Evolutionary conservation across 371 early-diverging fungal species (phyloP), one percentile per base, ranked within the genome.

Genomic region (Thermomucor indicae-seudaticae): DNA sequence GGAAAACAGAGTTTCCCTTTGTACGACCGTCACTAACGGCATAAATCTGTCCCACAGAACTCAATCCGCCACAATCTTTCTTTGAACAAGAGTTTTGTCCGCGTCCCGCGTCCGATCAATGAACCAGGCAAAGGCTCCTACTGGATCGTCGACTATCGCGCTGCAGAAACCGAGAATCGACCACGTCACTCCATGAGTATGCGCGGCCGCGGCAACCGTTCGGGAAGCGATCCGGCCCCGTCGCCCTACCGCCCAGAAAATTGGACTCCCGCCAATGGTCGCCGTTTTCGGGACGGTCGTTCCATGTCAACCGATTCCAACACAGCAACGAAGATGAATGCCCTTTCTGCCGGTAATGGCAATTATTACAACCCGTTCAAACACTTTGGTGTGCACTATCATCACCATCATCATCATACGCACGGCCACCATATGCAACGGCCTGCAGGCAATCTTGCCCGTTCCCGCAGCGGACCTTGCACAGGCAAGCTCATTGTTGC

Each of bases 21-120:
- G 8, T 41, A 25, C 24, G 41, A 14, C 86, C 91, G 10, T 77
- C 81, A 19, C 68, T 24, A 88, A 95, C 53, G 65, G 31, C 34
- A 42, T 43, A 42, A 43, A 27, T 27, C 45, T 51, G 34, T 47
- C 44, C 43, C 43, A 10, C 70, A 95, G 84, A 98, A 99, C 68
- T 96, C 96, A 3, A 93, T 98, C 42, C 86, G 99, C 34, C 99
- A 99, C 78, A 98, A 98, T 65, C 80, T 99, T 28, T 93, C 95
- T 4, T 78, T 98, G 34, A 98, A 98, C 73, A 92, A 92, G 64
- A 80, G 86, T 41, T 98, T 98, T 65, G 83, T 91, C 44, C 86
- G 93, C 40, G 86, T 95, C 2, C 92, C 97, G 17, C 79, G 97
- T 47, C 88, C 92, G 1, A 75, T 84, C 51, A 85, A 91, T 56